Percentiles rank a stretch among this genome's conserved stretches.
Conservation (phyloP, 2,329 filamentous ascomycete species). For the Juglanconis oblonga region DNA sequence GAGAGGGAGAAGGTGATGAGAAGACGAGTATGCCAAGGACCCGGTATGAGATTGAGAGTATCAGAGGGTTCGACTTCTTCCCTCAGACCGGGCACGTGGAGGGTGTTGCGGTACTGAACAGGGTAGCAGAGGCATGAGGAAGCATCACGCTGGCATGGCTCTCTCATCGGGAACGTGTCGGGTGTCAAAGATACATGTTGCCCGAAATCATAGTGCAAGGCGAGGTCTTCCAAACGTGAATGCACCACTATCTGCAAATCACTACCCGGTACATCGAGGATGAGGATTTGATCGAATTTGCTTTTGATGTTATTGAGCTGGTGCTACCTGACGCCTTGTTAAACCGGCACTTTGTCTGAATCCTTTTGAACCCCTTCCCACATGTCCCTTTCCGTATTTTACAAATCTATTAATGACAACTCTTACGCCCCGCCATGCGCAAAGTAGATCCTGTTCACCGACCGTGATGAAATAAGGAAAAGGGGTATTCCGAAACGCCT, state of each 20-base stretch:
- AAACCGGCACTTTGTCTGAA: neutral
- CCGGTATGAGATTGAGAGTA: conserved; percentile 82
- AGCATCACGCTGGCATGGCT: neutral
- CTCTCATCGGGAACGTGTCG: neutral
- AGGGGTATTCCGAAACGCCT: conserved; percentile 1
- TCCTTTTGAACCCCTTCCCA: neutral
- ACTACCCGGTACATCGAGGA: no score
- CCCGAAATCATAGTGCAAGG: neutral
- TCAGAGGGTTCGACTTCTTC: conserved; percentile 96
- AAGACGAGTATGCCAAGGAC: conserved; percentile 32
- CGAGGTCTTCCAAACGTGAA: neutral
- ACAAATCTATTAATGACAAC: conserved; percentile 4
- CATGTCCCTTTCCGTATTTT: neutral
- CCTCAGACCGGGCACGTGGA: conserved; percentile 77
- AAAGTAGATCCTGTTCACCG: neutral
- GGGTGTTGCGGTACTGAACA: conserved; percentile 62
- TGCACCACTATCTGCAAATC: no score
- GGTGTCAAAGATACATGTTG: neutral
- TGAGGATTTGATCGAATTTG: neutral
- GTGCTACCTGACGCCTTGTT: neutral
- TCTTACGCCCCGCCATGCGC: neutral
- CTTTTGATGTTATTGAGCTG: neutral
- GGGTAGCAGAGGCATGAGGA: conserved; percentile 32
- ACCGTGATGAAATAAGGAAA: neutral
- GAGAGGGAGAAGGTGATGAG: conserved; percentile 23